Base-by-base conservation (phyloP, 2,329 filamentous ascomycete species). In the Aspergillus calidoustus region DNA sequence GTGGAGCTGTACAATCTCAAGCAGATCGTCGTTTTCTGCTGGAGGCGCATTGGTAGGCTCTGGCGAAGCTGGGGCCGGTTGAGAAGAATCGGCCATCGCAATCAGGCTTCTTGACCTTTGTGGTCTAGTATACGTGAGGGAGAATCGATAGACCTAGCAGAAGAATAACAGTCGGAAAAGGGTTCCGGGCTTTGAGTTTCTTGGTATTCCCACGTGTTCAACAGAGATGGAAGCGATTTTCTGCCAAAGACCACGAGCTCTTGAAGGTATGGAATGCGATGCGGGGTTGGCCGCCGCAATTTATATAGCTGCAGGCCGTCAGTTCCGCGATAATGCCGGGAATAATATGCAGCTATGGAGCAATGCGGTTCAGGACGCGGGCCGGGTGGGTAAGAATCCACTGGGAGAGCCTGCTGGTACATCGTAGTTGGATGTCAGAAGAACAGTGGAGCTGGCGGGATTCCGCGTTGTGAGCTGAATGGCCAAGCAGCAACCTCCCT, bases 61-160 rank as follows among this genome's bases (percentile, higher is more conserved):
- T 3, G 34, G 34, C 34, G 34, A 41, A 13, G 34, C 34, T 41
- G 34, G 34, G 2, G 8, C 34, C 38, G 38, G 52, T 19, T 30
- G 17, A 23, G 51, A 23, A 38, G 54, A 49, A n/a, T 51, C 30
- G 23, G 55, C 55, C 55, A 57, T 57, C n/a, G 44, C n/a, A 41
- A 41, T 41, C 34, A 41, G 34, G 2, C 15, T 41, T 41, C 11
- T 41, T 41, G 34, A 41, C 34, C 9, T 2, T 5, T 15, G 34
- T 13, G 34, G 13, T 15, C 34, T 38, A 15, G 34, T 38, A 28
- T 38, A 15, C 34, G 15, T 15, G 34, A 38, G 34, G 4, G 15
- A 13, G 34, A 41, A 41, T 15, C 34, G 15, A 13, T 13, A 8
- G 34, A 41, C 11, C 34, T 41, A 41, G 11, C 4, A 15, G 34